Conservation (phyloP, 2,329 filamentous ascomycete species). For the Fusarium xyrophilum region DNA sequence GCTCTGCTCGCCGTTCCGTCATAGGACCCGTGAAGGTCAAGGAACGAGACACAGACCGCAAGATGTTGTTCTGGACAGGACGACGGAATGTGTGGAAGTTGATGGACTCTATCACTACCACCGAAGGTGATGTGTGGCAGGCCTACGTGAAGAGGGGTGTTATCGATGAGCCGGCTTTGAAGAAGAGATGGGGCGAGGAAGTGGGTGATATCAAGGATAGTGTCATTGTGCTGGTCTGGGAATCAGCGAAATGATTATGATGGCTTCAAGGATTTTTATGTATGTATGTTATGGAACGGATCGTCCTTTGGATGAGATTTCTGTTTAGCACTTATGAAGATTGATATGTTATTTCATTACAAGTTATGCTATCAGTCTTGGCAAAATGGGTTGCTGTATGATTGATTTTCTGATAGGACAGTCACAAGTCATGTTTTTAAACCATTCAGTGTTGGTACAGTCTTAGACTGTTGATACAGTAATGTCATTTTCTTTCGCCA, state of each 20-base stretch:
- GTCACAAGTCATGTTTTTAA: background rate
- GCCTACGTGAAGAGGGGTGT: conserved; percentile 51
- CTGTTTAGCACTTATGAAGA: background rate
- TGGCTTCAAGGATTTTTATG: conserved; percentile 25
- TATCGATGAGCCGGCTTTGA: conserved; percentile 14
- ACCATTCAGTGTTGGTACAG: background rate
- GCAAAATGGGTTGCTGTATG: too few relatives aligned
- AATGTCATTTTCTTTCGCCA: background rate
- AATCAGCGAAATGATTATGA: conserved; percentile 32
- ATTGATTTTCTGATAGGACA: background rate
- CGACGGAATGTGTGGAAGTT: conserved; percentile 51
- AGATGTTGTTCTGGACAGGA: conserved; percentile 48
- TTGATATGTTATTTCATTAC: background rate
- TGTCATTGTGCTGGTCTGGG: conserved; percentile 42
- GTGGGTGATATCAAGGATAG: conserved; percentile 26
- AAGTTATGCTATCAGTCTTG: background rate
- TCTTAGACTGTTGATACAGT: background rate
- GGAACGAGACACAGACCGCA: conserved; percentile 40
- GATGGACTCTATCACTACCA: conserved; percentile 48
- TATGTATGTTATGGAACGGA: conserved; percentile 21
- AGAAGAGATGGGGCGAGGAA: conserved; percentile 27
- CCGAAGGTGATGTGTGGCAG: conserved; percentile 54
- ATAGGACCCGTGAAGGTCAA: conserved; percentile 46
- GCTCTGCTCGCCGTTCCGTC: conserved; percentile 25
- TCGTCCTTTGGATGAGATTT: background rate